Base-by-base conservation (phyloP, 495 filamentous ascomycete genomes). In the Neurospora terricola region DNA sequence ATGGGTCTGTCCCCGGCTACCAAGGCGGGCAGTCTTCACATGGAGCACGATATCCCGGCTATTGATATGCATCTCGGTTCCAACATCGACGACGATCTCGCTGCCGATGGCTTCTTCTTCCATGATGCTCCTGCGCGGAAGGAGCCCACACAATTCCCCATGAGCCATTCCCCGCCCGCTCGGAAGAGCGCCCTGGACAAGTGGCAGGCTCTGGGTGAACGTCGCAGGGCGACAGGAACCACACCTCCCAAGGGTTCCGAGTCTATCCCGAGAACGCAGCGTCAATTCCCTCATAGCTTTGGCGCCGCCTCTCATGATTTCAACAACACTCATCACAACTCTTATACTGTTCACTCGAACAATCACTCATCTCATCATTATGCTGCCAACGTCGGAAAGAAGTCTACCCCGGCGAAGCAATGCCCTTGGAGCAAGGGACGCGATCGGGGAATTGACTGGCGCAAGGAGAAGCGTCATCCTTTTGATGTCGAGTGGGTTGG, bases 401-500 rank as follows among this genome's bases (percentile, higher is more conserved):
- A 75, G 75, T 74, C 70, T 72, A 79, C 80, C 74, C 79, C 78
- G 76, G 68, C 76, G 23, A 79, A 82, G 74, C 83, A 83, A 42
- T 85, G 83, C 77, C 84, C 85, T 34, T 83, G 83, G 78, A 84
- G 73, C 72, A 83, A 83, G 77, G 82, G 83, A 71, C 79, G 86
- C 73, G 86, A 88, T 70, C 75, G 86, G 78, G 81, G 81, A 83
- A 86, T 75, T 86, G 79, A 81, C 76, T 93, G 92, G 92, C 91
- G 92, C 75, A 89, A 86, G 75, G 85, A 90, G 75, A 88, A 89
- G 77, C 88, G 86, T 75, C 85, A 85, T 76, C 84, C 90, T 79
- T 87, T 92, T 77, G 93, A 94, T 80, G 82, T 92, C 79, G 93
- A 94, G 86, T 94, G 94, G 87, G 92, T 97, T 87, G 94, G 93